Percentiles rank a stretch among this genome's conserved stretches.
Evolutionary conservation across 2,329 filamentous ascomycete species (phyloP).

Genomic region (Ceratocystis alfenasii): DNA sequence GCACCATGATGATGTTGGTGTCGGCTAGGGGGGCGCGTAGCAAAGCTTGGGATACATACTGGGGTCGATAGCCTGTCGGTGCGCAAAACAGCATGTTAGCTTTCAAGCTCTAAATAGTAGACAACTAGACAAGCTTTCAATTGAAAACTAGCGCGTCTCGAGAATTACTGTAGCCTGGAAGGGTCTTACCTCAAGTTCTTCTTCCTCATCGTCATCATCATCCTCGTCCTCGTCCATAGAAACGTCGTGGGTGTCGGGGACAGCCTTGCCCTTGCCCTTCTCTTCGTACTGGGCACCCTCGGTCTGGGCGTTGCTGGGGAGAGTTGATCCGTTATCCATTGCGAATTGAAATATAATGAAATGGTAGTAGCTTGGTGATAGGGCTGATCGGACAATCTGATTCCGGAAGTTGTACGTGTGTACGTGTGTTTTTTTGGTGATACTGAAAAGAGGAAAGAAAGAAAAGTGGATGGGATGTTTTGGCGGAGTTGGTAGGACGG

Average conservation of each 20-base stretch:
- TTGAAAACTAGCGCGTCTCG: neutral
- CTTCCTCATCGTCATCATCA: slow-evolving; percentile 55
- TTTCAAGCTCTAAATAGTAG: neutral
- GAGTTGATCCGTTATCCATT: slow-evolving; percentile 38
- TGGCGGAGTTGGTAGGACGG: slow-evolving; percentile 7
- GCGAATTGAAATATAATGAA: slow-evolving; percentile 31
- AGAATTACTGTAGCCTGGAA: neutral
- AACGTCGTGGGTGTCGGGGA: slow-evolving; percentile 43
- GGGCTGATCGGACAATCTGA: neutral
- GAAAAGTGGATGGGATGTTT: slow-evolving; percentile 8
- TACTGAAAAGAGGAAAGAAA: slow-evolving; percentile 1
- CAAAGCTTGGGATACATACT: slow-evolving; percentile 17
- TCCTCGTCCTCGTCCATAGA: slow-evolving; percentile 67
- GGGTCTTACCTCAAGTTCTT: slow-evolving; percentile 44
- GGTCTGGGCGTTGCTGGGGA: slow-evolving; percentile 35
- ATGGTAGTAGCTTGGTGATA: neutral
- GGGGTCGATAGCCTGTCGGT: slow-evolving; percentile 18
- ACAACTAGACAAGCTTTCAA: neutral
- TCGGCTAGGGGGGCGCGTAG: slow-evolving; percentile 5
- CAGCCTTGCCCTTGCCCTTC: slow-evolving; percentile 83
- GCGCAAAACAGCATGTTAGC: slow-evolving; percentile 9
- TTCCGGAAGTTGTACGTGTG: neutral
- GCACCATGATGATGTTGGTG: neutral
- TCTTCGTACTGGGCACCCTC: slow-evolving; percentile 37
- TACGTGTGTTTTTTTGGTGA: neutral